phyloP scores from a whole-genome alignment of 768 basidiomycete genomes.

The Sporobolomyces roseus region DNA sequence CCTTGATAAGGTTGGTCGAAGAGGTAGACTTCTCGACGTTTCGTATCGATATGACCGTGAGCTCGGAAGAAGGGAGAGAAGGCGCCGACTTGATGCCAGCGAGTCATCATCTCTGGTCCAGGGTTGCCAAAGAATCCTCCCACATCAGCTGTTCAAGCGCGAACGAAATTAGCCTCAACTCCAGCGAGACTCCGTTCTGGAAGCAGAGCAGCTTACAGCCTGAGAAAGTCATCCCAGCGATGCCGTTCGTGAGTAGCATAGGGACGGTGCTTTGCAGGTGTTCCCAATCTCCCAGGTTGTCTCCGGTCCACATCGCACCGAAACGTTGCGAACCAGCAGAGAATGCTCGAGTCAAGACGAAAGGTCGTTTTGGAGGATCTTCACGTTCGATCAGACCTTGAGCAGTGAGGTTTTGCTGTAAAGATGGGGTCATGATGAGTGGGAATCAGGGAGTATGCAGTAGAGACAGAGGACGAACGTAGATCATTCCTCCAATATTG shows the following conservation, averaged over 20 bases:
- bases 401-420: constrained; percentile 74
- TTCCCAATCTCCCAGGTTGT: constrained; percentile 96
- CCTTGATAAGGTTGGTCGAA: constrained; percentile 83
- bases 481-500: constrained; percentile 95
- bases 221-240: constrained; percentile 84
- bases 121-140: constrained; percentile 99
- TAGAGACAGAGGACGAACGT: constrained; percentile 43
- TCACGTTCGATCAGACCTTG: constrained; percentile 74
- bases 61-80: constrained; percentile 98
- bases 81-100: constrained; percentile 94
- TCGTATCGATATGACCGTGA: constrained; percentile 88
- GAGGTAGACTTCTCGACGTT: constrained; percentile 91
- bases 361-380: constrained; percentile 73
- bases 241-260: constrained; percentile 82
- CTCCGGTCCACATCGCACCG: constrained; percentile 98
- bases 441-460: neutral
- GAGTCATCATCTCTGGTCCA: constrained; percentile 83
- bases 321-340: constrained; percentile 92
- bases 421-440: no score
- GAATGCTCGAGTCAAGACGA: constrained; percentile 92
- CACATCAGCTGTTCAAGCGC: constrained; percentile 71
- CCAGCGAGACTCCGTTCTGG: neutral
- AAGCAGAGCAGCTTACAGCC: constrained; percentile 63
- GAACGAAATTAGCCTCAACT: neutral
- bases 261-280: constrained; percentile 91